phyloP scores from a whole-genome alignment of 176 grass and related monocot species.

The Ensete glaucum region DNA sequence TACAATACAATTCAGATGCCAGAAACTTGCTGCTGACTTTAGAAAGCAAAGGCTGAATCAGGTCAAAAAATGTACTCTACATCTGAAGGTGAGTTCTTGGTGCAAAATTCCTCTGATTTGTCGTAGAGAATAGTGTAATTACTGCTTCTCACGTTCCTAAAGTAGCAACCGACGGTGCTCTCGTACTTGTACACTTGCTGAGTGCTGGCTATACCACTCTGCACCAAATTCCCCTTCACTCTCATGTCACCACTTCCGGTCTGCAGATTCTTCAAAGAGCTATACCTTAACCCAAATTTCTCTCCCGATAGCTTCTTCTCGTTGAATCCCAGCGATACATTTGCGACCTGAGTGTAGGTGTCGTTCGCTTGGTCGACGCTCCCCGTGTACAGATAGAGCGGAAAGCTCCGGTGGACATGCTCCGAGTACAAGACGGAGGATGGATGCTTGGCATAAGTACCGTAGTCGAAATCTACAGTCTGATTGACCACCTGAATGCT shows the following conservation, averaged over 20 bases:
- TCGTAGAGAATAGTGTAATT: conserved; percentile 53
- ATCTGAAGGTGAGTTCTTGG: conserved; percentile 14
- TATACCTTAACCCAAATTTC: conserved; percentile 35
- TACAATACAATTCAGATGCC: conserved; percentile 16
- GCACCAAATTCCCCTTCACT: conserved; percentile 32
- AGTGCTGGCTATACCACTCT: conserved; percentile 28
- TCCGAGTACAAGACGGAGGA: conserved; percentile 44
- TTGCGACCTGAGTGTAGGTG: conserved; percentile 24
- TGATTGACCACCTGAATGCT: conserved; percentile 36
- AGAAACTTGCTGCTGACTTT: not conserved
- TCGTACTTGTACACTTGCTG: conserved; percentile 54
- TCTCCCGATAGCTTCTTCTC: conserved; percentile 57
- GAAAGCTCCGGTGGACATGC: conserved; percentile 45
- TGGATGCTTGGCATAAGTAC: conserved; percentile 29
- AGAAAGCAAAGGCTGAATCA: conserved; percentile 9
- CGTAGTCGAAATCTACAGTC: conserved; percentile 44
- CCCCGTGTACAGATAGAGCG: conserved; percentile 35
- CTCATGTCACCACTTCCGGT: conserved; percentile 27
- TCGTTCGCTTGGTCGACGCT: conserved; percentile 26
- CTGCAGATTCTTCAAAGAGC: conserved; percentile 54
- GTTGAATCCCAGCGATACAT: conserved; percentile 32
- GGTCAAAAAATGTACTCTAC: not conserved
- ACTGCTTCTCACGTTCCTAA: conserved; percentile 54
- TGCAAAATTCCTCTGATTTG: conserved; percentile 34
- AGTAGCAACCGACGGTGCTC: conserved; percentile 55